Base-by-base conservation (phyloP, 345 rosid genomes). In the Jatropha curcas region DNA sequence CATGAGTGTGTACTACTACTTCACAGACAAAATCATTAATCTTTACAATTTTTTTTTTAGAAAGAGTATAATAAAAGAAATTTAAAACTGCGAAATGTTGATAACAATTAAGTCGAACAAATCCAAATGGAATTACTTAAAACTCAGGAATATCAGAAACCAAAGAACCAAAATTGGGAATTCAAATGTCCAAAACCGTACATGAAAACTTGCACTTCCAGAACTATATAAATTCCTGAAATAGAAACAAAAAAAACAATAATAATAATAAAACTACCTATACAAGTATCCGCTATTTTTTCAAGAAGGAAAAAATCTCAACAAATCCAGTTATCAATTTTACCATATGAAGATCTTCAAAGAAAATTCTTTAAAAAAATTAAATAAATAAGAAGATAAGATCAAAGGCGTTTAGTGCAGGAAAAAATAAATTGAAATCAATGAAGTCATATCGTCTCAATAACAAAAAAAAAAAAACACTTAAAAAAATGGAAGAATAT, bases 1-100 rank as follows among this genome's bases (percentile, higher is more conserved):
- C 76, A 74, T 74, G 73, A 79, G 76, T 71, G 70, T 80, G 67
- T 51, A 72, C 81, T 73, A 11, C 77, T 60, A 31, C 70, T 74
- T 27, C 75, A 72, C 27, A 52, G 66, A 66, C 79, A 71, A 30
- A 62, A 77, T 81, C 78, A 66, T 70, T 63, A 34, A 67, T 53
- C 39, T 70, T 65, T 67, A 12, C n/a, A 63, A 1, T 31, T 17
- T 60, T 8, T 16, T 60, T 60, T 60, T 22, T 25, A 55, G 22
- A 55, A 10, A 7, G 25, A 14, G 0, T 28, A 28, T 25, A 57
- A 58, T 28, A 58, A 13, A 60, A 14, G 33, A 19, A 35, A 31
- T 20, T 34, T 56, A 39, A 67, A 39, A 10, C 64, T 45, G 55
- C 14, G 7, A 68, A 80, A 77, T 19, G 31, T 30, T 16, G 27